Percentiles rank a stretch among this genome's conserved stretches.
phyloP scores from a whole-genome alignment of 805 yeast species.

The Teunomyces funiuensis region DNA sequence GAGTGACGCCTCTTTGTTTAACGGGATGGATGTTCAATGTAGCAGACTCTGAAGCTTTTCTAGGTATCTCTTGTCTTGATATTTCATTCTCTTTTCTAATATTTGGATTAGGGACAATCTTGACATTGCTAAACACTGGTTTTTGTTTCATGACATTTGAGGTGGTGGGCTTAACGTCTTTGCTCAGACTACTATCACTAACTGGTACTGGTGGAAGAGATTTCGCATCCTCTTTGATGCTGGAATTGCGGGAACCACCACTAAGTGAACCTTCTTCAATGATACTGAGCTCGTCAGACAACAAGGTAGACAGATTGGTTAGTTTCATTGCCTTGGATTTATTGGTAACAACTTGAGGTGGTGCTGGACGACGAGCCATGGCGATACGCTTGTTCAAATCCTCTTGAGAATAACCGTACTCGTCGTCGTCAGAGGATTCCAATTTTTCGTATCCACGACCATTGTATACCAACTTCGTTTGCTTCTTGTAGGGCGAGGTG shows the following conservation, averaged over 20 bases:
- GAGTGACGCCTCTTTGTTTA: background rate
- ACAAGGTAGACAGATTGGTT: conserved; percentile 15
- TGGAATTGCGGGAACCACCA: conserved; percentile 30
- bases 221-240: conserved; percentile 19
- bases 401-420: conserved; percentile 9
- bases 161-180: background rate
- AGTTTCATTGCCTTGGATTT: conserved; percentile 27
- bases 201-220: conserved; percentile 12
- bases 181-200: too few species aligned
- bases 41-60: background rate
- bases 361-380: conserved; percentile 16
- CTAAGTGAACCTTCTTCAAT: conserved; percentile 39
- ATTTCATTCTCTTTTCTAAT: background rate
- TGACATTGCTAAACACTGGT: conserved; percentile 5
- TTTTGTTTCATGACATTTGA: background rate
- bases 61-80: background rate
- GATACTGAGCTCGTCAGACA: conserved; percentile 41
- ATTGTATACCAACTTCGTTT: conserved; percentile 28
- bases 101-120: conserved; percentile 3
- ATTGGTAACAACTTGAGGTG: conserved; percentile 28
- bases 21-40: background rate
- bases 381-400: conserved; percentile 8
- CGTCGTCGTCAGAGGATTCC: conserved; percentile 26
- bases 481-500: conserved; percentile 13
- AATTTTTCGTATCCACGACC: conserved; percentile 38